Evolutionary conservation across 257 asterid genomes (phyloP).

Genomic region (Solanum neorickii): DNA sequence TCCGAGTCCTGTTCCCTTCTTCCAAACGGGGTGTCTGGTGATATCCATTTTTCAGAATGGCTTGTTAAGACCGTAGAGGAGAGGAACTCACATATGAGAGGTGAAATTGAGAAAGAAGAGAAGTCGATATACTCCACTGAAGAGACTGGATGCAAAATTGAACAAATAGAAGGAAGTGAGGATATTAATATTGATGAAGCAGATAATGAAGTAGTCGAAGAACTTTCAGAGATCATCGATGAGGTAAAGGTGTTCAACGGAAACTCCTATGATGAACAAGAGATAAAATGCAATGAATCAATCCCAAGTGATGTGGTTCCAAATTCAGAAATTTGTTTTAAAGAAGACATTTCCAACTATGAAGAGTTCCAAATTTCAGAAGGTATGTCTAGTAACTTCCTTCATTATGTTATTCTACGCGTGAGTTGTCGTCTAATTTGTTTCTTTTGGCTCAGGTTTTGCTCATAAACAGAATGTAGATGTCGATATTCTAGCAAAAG

Average conservation of each 20-base stretch:
- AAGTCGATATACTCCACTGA: background rate
- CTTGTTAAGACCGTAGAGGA: slow-evolving; percentile 3
- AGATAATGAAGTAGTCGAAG: slow-evolving; percentile 1
- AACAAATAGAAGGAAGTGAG: background rate
- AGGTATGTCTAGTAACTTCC: slow-evolving; percentile 22
- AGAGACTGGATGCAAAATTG: background rate
- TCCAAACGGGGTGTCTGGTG: slow-evolving; percentile 10
- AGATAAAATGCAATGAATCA: background rate
- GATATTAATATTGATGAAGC: slow-evolving; percentile 6
- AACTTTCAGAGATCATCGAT: background rate
- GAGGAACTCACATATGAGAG: background rate
- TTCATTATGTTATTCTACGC: background rate
- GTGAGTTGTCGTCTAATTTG: background rate
- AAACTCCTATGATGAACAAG: slow-evolving; percentile 1
- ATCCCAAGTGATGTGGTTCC: background rate
- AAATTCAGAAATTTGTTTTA: background rate
- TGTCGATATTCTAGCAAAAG: background rate
- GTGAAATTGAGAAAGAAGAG: slow-evolving; percentile 3
- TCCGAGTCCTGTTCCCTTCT: slow-evolving; percentile 27
- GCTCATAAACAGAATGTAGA: background rate
- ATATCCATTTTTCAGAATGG: slow-evolving; percentile 12
- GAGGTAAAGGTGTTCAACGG: background rate
- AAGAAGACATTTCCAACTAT: slow-evolving; percentile 3
- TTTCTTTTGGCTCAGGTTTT: background rate
- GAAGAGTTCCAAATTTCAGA: slow-evolving; percentile 14